These are phyloP conservation scores for Asclepias syriaca DNA, from an alignment of 257 asterid species.

Conservation along the genomic window DNA sequence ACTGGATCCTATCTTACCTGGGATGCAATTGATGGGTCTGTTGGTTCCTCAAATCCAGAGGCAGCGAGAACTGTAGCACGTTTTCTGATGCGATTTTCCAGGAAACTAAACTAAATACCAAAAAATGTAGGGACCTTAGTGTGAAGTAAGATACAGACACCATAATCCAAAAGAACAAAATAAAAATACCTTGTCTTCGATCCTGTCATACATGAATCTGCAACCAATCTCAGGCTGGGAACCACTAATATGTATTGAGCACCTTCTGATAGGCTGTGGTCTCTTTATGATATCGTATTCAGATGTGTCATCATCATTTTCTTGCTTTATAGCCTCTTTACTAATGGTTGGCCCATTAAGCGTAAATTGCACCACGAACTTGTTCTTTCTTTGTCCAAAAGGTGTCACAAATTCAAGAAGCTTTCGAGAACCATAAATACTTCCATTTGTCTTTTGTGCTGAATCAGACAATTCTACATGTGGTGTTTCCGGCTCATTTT, in stretches of 20 bases:
- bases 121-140: slow-evolving; percentile 21
- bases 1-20: slow-evolving; percentile 45
- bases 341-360: slow-evolving; percentile 47
- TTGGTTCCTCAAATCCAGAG: slow-evolving; percentile 71
- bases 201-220: slow-evolving; percentile 92
- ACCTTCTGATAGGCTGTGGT: slow-evolving; percentile 55
- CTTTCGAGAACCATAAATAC: slow-evolving; percentile 47
- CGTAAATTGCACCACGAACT: slow-evolving; percentile 68
- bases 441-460: slow-evolving; percentile 44
- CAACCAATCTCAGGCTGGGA: slow-evolving; percentile 76
- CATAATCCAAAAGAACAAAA: slow-evolving; percentile 10
- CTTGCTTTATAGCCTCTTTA: slow-evolving; percentile 37
- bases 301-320: slow-evolving; percentile 36
- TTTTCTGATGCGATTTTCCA: slow-evolving; percentile 59
- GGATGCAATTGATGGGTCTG: slow-evolving; percentile 88
- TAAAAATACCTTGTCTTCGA: slow-evolving; percentile 76
- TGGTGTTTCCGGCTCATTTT: slow-evolving; percentile 27
- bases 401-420: slow-evolving; percentile 71
- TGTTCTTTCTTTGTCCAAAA: slow-evolving; percentile 77
- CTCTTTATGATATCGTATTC: slow-evolving; percentile 83
- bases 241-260: slow-evolving; percentile 46
- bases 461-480: slow-evolving; percentile 42
- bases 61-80: slow-evolving; percentile 48
- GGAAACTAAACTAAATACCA: slow-evolving; percentile 61
- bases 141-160: slow-evolving; percentile 14